Conservation (phyloP, 2,329 filamentous ascomycete species). For the Aschersonia sp. region DNA sequence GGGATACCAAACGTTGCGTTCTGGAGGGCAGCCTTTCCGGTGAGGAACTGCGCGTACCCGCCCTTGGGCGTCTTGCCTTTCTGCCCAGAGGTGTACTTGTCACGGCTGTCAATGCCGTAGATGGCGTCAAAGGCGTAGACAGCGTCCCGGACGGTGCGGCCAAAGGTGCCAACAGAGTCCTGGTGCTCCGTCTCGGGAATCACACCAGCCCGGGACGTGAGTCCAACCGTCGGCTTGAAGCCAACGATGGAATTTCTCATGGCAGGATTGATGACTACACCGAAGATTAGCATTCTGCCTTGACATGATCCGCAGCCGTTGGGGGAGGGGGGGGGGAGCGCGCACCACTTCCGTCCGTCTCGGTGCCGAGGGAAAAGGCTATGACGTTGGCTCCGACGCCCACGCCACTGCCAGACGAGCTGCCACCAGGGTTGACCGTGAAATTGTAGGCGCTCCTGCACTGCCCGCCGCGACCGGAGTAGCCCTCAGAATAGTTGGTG, state of each 20-base stretch:
- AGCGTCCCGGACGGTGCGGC: slow-evolving; percentile 54
- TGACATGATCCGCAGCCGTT: background rate
- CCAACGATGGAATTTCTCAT: slow-evolving; percentile 55
- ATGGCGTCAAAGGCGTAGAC: slow-evolving; percentile 53
- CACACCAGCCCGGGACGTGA: slow-evolving; percentile 49
- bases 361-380: slow-evolving; percentile 54
- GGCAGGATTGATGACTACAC: slow-evolving; percentile 53
- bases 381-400: slow-evolving; percentile 49
- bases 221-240: slow-evolving; percentile 61
- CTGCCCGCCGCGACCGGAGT: slow-evolving; percentile 49
- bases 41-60: slow-evolving; percentile 44
- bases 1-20: slow-evolving; percentile 56
- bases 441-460: slow-evolving; percentile 53
- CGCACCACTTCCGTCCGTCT: slow-evolving; percentile 52
- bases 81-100: slow-evolving; percentile 52
- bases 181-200: slow-evolving; percentile 54
- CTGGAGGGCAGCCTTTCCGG: slow-evolving; percentile 35
- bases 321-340: slow-evolving; percentile 2
- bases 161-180: slow-evolving; percentile 55
- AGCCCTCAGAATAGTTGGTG: slow-evolving; percentile 54
- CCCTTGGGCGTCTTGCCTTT: slow-evolving; percentile 33
- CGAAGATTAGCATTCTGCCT: background rate
- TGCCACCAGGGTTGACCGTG: slow-evolving; percentile 52
- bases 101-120: slow-evolving; percentile 44
- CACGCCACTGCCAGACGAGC: slow-evolving; percentile 49